phyloP scores from a whole-genome alignment of 2,329 filamentous ascomycete species.

The Pseudocercospora fuligena region DNA sequence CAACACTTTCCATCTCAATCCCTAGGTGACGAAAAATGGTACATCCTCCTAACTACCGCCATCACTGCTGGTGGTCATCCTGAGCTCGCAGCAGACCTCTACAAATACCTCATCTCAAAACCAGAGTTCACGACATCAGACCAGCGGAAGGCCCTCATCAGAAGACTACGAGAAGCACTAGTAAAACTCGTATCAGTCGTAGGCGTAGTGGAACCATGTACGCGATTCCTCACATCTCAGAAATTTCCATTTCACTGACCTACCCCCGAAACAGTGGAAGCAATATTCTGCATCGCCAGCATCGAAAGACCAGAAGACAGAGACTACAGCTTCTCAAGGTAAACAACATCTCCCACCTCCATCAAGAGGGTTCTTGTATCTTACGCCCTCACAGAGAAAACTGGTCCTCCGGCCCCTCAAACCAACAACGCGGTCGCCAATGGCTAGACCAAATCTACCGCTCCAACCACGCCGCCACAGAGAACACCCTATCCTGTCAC shows the following conservation, averaged over 20 bases:
- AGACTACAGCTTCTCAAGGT: conserved; percentile 60
- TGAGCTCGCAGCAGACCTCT: conserved; percentile 58
- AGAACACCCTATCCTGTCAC: conserved; percentile 49
- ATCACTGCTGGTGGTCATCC: conserved; percentile 58
- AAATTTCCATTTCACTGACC: not conserved
- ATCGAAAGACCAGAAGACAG: conserved; percentile 61
- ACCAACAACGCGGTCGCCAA: conserved; percentile 56
- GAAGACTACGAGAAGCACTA: conserved; percentile 61
- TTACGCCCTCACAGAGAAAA: no score
- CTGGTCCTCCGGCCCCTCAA: conserved; percentile 64
- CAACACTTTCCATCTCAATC: conserved; percentile 49
- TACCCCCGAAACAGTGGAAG: conserved; percentile 61
- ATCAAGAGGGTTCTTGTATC: no score
- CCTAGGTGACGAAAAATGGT: conserved; percentile 54
- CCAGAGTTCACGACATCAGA: conserved; percentile 51
- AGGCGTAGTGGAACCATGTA: conserved; percentile 63
- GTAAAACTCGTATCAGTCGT: conserved; percentile 63
- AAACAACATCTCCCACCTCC: no score
- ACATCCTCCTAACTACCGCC: conserved; percentile 43
- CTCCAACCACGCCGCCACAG: conserved; percentile 50
- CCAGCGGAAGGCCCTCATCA: conserved; percentile 55
- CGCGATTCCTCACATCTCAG: not conserved
- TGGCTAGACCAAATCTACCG: conserved; percentile 65
- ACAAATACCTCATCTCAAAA: conserved; percentile 59
- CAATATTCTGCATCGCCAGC: conserved; percentile 60